These are phyloP conservation scores for Trichoderma guizhouense DNA, from an alignment of 2,329 filamentous ascomycete genomes.

Conservation along the genomic window DNA sequence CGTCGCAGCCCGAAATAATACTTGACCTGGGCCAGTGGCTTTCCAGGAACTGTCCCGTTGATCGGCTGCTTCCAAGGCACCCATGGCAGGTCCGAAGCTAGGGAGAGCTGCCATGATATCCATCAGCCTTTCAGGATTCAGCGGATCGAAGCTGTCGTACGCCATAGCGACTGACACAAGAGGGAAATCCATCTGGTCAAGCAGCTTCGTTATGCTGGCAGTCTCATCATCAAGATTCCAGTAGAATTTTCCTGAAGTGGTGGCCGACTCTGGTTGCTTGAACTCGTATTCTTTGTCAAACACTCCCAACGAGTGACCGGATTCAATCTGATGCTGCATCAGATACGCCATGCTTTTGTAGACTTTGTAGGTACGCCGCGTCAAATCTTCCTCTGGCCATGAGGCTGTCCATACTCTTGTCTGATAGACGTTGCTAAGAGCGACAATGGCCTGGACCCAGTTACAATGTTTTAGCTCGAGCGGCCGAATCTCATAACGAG, in stretches of 20 bases:
- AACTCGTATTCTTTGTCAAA: constrained; percentile 27
- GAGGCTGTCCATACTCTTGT: constrained; percentile 25
- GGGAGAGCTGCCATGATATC: not conserved
- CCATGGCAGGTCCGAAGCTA: not conserved
- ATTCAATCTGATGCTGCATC: constrained; percentile 22
- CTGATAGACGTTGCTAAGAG: constrained; percentile 27
- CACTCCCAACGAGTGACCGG: constrained; percentile 24
- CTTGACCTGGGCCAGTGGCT: not conserved
- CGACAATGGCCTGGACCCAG: constrained; percentile 27
- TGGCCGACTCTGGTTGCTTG: constrained; percentile 25
- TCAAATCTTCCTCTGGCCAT: constrained; percentile 21
- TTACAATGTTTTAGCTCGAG: constrained; percentile 25
- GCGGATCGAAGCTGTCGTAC: constrained; percentile 25
- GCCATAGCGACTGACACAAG: constrained; percentile 30
- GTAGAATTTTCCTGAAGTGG: constrained; percentile 25
- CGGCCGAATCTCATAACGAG: constrained; percentile 26
- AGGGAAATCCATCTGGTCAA: constrained; percentile 31
- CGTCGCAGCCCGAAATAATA: constrained; percentile 25
- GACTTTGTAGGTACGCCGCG: constrained; percentile 20
- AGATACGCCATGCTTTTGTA: constrained; percentile 18
- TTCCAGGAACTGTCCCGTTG: not conserved
- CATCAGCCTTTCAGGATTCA: constrained; percentile 19
- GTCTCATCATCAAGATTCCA: not conserved
- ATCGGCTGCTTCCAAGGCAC: not conserved
- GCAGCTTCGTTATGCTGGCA: not conserved